Base-by-base conservation (phyloP, 106 monocot species). In the Alisma plantagoaquatica region DNA sequence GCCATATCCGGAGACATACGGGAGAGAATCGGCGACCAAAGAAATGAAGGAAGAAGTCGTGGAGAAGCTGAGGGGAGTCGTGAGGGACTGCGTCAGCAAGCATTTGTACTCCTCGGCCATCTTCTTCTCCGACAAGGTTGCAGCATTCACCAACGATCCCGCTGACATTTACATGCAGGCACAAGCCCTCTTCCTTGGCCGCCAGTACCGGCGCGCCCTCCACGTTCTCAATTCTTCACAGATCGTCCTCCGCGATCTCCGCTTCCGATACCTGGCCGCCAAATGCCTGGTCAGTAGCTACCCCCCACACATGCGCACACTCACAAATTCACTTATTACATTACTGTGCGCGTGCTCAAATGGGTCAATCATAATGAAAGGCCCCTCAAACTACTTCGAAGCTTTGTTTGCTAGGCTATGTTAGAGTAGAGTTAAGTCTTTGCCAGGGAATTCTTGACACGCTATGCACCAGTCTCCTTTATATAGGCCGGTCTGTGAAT, bases 141-240 rank as follows among this genome's bases (percentile, higher is more conserved):
- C 90, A 20, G 75, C 81, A 25, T 70, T 76, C 35, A 90, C 90
- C 10, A 67, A 51, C 46, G 98, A 98, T 38, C 75, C 98, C 32
- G 78, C 84, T 64, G 98, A 98, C 77, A 62, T 98, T 66, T 98
- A 98, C 82, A 90, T 98, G 98, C 79, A 82, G 69, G 98, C 98
- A 7, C 98, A 98, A 70, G 98, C 98, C 4, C 90, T 98, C 26
- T 85, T 82, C 57, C 83, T 98, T 48, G 98, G 71, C 46, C 74
- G 85, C 66, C 84, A 98, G 21, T 79, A 69, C 61, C 89, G 90
- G 53, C 90, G 98, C 43, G 98, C 98, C 7, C 85, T 86, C 53
- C 81, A 98, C 67, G 53, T 98, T 57, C 90, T 98, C 51, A 76
- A 64, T 53, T 85, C 81, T 32, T 86, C 98, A 10, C 73, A 64